A percentile compares a stretch with the other conserved stretches of the same genome.
phyloP scores from a whole-genome alignment of 768 basidiomycete genomes.

The Rhodotorula paludigena region DNA sequence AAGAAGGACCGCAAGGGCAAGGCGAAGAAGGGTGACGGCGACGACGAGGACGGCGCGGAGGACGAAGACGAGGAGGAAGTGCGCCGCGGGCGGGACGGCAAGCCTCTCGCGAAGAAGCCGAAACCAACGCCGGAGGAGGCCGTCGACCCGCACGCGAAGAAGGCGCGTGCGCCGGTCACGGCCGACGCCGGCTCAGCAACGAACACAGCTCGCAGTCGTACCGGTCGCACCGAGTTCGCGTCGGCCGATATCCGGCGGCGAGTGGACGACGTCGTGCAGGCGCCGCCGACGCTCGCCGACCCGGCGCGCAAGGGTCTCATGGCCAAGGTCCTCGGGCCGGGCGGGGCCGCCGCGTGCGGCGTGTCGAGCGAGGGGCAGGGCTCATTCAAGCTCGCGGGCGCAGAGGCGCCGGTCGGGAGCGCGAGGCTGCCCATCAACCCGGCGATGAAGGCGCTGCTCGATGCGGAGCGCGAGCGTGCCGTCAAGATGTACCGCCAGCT shows the following conservation, averaged over 20 bases:
- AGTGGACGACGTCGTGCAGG: conserved; percentile 60
- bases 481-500: conserved; percentile 65
- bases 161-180: neutral
- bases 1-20: conserved; percentile 22
- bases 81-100: conserved; percentile 1
- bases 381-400: conserved; percentile 5
- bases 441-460: conserved; percentile 72
- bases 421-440: conserved; percentile 56
- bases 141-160: conserved; percentile 29
- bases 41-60: conserved; percentile 7
- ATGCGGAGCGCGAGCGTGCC: conserved; percentile 64
- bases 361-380: conserved; percentile 31
- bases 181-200: neutral
- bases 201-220: neutral
- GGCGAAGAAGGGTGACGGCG: conserved; percentile 3
- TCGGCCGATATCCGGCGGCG: neutral
- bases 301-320: conserved; percentile 52
- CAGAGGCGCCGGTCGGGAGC: conserved; percentile 25
- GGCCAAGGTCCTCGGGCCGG: conserved; percentile 42
- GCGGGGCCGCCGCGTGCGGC: conserved; percentile 18
- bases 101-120: neutral
- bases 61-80: conserved; percentile 1
- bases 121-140: conserved; percentile 33
- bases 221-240: conserved; percentile 34
- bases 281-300: conserved; percentile 61